These are phyloP conservation scores for Ulvella scutata DNA, from an alignment of 139 green algal genomes.

Conservation along the genomic window DNA sequence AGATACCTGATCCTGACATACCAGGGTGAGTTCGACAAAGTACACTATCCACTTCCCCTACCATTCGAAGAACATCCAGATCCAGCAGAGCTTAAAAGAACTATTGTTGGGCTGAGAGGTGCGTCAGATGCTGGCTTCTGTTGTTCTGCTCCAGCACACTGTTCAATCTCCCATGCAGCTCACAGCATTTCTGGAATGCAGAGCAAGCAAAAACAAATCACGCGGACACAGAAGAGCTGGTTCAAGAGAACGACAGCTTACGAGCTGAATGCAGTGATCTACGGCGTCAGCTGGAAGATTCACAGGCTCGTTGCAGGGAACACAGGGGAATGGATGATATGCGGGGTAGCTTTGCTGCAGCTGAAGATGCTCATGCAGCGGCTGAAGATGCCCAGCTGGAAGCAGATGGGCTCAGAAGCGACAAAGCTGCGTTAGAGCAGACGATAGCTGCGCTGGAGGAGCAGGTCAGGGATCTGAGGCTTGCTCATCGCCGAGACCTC, in stretches of 20 bases:
- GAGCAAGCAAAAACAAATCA: not conserved
- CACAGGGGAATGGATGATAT: too few relatives aligned
- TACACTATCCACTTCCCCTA: conserved; percentile 82
- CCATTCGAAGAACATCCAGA: conserved; percentile 51
- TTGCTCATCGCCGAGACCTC: conserved; percentile 41
- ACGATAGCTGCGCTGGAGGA: not conserved
- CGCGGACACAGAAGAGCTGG: not conserved
- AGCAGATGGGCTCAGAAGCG: conserved; percentile 23
- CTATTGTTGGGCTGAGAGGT: conserved; percentile 36
- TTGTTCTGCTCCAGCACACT: too few relatives aligned
- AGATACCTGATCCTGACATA: conserved; percentile 88
- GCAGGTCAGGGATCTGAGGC: conserved; percentile 17
- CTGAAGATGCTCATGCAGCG: conserved; percentile 15
- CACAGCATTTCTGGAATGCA: not conserved
- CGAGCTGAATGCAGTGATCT: conserved; percentile 43
- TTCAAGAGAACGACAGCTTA: conserved; percentile 29
- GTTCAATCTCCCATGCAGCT: too few relatives aligned
- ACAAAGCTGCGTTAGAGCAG: not conserved
- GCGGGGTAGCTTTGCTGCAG: too few relatives aligned
- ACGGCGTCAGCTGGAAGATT: conserved; percentile 15
- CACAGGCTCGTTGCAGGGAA: not conserved
- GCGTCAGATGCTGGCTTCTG: too few relatives aligned
- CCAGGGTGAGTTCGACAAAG: conserved; percentile 74
- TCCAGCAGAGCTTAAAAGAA: conserved; percentile 29
- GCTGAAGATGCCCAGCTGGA: conserved; percentile 20